Evolutionary conservation across 345 rosid genomes (phyloP).

Genomic region (Eucalyptus dawsonii): DNA sequence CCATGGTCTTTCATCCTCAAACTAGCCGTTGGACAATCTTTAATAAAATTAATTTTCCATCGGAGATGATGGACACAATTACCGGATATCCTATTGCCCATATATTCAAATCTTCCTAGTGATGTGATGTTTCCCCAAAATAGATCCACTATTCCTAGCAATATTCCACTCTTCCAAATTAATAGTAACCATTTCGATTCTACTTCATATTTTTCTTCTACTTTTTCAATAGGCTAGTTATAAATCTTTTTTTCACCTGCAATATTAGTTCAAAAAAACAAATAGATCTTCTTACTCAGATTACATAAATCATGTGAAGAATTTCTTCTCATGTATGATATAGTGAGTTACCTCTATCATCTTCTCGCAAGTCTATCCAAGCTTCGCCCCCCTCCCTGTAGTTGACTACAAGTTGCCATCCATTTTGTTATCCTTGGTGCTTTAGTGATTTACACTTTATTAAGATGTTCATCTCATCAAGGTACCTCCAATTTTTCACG

Average conservation of each 20-base stretch:
- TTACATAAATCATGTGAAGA: too few relatives aligned
- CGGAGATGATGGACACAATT: neutral
- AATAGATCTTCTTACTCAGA: too few relatives aligned
- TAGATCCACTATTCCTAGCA: neutral
- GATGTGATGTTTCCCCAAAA: neutral
- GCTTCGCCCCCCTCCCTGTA: neutral
- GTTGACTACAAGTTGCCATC: neutral
- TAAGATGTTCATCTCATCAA: neutral
- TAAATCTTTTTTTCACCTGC: neutral
- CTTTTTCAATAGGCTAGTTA: neutral
- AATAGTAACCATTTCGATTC: neutral
- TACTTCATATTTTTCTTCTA: neutral
- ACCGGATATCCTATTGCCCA: neutral
- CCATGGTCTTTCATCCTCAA: neutral
- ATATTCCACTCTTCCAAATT: neutral
- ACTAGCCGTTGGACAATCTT: neutral
- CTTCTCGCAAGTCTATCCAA: neutral
- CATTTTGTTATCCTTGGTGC: neutral
- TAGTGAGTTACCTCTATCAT: neutral
- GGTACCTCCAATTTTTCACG: neutral
- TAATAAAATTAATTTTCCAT: neutral
- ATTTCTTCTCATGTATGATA: too few relatives aligned
- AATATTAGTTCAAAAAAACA: neutral
- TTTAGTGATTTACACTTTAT: neutral
- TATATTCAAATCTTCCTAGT: neutral